Evolutionary conservation across 1,284 basidiomycete genomes (phyloP), one percentile per base, ranked within the genome.

Genomic region (Cryptococcus jaspeensis): DNA sequence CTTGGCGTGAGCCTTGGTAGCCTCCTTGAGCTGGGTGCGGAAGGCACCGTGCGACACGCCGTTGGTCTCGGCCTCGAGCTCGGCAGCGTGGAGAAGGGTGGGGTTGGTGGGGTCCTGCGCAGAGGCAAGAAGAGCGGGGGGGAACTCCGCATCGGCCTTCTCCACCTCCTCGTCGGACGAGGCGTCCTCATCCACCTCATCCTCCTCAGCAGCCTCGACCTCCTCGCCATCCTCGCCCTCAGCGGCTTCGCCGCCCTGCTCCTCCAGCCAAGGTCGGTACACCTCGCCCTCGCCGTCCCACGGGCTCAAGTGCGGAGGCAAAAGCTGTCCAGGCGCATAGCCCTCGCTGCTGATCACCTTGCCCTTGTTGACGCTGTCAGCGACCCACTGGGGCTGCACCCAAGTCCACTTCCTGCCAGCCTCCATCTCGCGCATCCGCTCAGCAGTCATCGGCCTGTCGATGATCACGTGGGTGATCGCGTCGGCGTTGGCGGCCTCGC

Each of bases 371-470:
- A 96, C 87, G 72, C 90, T 96, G 78, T 99, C 96, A 37, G 94
- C 90, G 28, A 98, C 84, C 95, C 96, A 99, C 77, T 99, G 96
- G 16, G 96, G 96, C 78, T 99, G 96, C 9, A 99, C 84, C 78
- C 90, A 92, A 67, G 90, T 91, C 66, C 94, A 84, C 72, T 86
- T 84, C 51, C 82, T 77, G 32, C 85, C 81, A 47, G 83, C 81
- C 67, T 87, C 84, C 62, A 84, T 81, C 66, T 88, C 84, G 55
- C 84, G 84, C 48, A 81, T 73, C 3, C 83, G 81, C 70, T 70
- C 69, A 22, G 61, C 62, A 68, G 81, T 70, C 80, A 82, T 75
- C 0, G 96, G 96, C 56, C 96, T 84, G 77, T 99, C 96, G 66
- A 97, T 87, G 64, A 99, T 87, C 64, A 98, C 88, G 78, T 99